Percentiles rank a stretch among this genome's conserved stretches.
These are phyloP conservation scores for Salisapilia sapeloensis DNA, from an alignment of 352 stramenopile genomes.

Conservation along the genomic window DNA sequence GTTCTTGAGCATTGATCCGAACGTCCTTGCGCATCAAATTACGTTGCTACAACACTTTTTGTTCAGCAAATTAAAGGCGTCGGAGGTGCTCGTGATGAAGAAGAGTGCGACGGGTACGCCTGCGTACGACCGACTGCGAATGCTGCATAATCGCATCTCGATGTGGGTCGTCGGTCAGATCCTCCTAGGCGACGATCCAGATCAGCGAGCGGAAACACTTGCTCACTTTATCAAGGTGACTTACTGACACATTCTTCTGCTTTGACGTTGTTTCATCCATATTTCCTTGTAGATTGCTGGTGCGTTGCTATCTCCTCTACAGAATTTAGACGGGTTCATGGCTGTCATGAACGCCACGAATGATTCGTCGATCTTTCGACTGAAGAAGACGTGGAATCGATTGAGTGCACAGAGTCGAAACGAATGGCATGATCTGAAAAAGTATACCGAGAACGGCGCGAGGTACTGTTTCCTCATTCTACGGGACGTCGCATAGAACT, in stretches of 20 bases:
- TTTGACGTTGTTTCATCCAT: background rate
- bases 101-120: slow-evolving; percentile 60
- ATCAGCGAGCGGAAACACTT: slow-evolving; percentile 64
- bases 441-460: slow-evolving; percentile 68
- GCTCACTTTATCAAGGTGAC: slow-evolving; percentile 69
- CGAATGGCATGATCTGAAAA: slow-evolving; percentile 70
- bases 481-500: no score
- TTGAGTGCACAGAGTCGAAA: slow-evolving; percentile 49
- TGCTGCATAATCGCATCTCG: slow-evolving; percentile 78
- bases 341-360: slow-evolving; percentile 83
- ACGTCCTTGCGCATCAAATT: slow-evolving; percentile 68
- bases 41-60: slow-evolving; percentile 77
- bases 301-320: slow-evolving; percentile 49
- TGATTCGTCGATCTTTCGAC: slow-evolving; percentile 68
- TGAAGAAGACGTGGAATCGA: slow-evolving; percentile 77
- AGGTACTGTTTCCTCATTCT: no score
- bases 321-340: slow-evolving; percentile 83
- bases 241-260: background rate
- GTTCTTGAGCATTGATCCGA: slow-evolving; percentile 64
- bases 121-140: slow-evolving; percentile 59
- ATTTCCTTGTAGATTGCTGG: slow-evolving; percentile 27
- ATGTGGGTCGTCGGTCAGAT: slow-evolving; percentile 78
- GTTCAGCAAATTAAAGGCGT: slow-evolving; percentile 80
- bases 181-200: slow-evolving; percentile 47
- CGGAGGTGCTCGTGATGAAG: slow-evolving; percentile 60